phyloP scores from a whole-genome alignment of 148 eudicot species.

The Chenopodium album region DNA sequence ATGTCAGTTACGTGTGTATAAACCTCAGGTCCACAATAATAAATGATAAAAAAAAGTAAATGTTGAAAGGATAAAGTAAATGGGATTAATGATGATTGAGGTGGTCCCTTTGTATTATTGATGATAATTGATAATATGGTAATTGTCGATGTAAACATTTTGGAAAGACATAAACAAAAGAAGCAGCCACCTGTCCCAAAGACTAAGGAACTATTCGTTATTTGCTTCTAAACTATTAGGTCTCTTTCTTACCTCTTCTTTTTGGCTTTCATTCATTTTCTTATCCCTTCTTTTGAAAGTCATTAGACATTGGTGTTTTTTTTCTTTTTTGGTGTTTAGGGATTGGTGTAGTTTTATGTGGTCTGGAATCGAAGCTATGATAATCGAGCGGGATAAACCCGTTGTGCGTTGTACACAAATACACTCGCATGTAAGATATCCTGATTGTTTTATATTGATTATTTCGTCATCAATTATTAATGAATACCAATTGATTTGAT shows the following conservation, averaged over 20 bases:
- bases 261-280: constrained; percentile 9
- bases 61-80: neutral
- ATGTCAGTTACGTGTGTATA: no score
- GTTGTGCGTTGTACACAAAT: no score
- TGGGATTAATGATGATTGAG: neutral
- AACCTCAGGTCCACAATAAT: no score
- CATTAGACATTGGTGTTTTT: neutral
- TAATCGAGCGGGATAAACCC: no score
- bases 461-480: no score
- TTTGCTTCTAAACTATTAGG: neutral
- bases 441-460: no score
- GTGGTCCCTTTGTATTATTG: neutral
- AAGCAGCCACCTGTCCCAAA: constrained; percentile 9
- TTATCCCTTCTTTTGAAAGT: neutral
- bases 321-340: neutral
- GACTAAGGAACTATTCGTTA: neutral
- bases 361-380: neutral
- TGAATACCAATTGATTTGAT: no score
- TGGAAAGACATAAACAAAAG: neutral
- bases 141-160: neutral
- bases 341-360: neutral
- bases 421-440: no score
- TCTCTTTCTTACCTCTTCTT: neutral
- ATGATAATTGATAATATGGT: neutral
- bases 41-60: no score